Evolutionary conservation across 2,329 filamentous ascomycete species (phyloP), one percentile per base, ranked within the genome.

Genomic region (Pseudogymnoascus sp.): DNA sequence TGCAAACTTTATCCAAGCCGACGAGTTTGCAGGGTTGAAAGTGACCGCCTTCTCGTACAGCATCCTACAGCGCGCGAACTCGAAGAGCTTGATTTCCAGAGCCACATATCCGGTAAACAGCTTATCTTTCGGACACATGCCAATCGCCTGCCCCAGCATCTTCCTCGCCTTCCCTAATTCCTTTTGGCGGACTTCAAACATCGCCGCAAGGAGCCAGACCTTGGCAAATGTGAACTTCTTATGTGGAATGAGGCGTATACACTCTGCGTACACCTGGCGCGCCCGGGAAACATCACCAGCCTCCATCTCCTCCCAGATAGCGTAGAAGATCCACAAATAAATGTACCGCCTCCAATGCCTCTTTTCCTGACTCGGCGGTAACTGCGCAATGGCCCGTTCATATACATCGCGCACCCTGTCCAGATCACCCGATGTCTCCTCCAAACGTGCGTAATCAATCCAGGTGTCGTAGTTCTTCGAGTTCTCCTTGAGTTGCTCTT

Each of bases 151-250:
- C 0, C 94, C 94, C 6, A 99, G 80, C 0, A 91, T 89, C 76
- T 97, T 99, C 37, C 94, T 84, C 20, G 94, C 92, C 3, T 85
- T 78, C 22, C 85, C 81, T 5, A 97, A 80, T 67, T 96, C 83
- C 71, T 88, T 85, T 69, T 97, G 92, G 11, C 94, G 88, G 36
- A 97, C 82, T 71, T 97, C 92, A 67, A 97, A 97, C 63, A 96
- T 89, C 1, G 93, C 91, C 69, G 93, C 95, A 75, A 95, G 80
- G 47, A 97, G 79, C 94, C 94, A 99, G 58, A 97, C 79, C 74
- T 99, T 99, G 72, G 91, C 90, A 73, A 97, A 99, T 0, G 94
- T 97, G 75, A 97, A 99, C 70, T 90, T 90, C 73, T 95, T 95
- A 78, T 99, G 94, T 0, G 94, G 94, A 67, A 99, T 87, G 50